Percentiles rank a stretch among this genome's conserved stretches.
phyloP scores from a whole-genome alignment of 2,329 filamentous ascomycete species.

The Endocalyx cinctus region DNA sequence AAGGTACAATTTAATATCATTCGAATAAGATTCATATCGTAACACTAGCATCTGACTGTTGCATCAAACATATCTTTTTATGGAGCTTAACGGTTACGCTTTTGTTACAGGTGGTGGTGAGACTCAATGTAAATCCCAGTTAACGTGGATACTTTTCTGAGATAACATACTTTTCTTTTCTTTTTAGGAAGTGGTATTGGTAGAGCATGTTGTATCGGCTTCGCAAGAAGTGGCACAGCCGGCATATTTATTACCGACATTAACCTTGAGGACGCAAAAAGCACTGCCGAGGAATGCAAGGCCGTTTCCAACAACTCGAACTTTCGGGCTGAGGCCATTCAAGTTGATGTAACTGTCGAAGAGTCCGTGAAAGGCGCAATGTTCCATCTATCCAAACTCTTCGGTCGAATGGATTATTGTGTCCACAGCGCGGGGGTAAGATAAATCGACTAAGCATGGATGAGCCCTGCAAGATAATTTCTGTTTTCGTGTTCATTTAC shows the following conservation, averaged over 20 bases:
- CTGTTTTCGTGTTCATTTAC: not conserved
- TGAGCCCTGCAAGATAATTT: not conserved
- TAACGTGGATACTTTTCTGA: not conserved
- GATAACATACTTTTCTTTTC: not conserved
- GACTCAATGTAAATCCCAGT: not conserved
- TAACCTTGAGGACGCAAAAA: conserved; percentile 9
- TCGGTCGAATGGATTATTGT: conserved; percentile 15
- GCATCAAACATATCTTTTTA: too few relatives aligned
- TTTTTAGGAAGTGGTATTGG: conserved; percentile 14
- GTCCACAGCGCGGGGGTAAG: conserved; percentile 10
- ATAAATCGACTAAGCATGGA: not conserved
- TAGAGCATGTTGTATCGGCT: conserved; percentile 6
- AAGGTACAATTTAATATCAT: not conserved
- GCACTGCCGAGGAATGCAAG: conserved; percentile 3
- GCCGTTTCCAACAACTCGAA: conserved; percentile 5
- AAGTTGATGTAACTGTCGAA: conserved; percentile 8
- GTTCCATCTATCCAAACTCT: conserved; percentile 1
- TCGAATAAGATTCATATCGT: too few relatives aligned
- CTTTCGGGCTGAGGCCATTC: conserved; percentile 10
- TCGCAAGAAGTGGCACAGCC: conserved; percentile 10
- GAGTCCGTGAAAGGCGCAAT: conserved; percentile 8
- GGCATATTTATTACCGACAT: conserved; percentile 13
- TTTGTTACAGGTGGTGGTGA: conserved; percentile 1
- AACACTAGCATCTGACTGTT: too few relatives aligned
- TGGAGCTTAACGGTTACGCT: conserved; percentile 1